A percentile compares a stretch with the other conserved stretches of the same genome.
Conservation (phyloP, 2,329 filamentous ascomycete genomes). For the Trichoderma endophyticum region DNA sequence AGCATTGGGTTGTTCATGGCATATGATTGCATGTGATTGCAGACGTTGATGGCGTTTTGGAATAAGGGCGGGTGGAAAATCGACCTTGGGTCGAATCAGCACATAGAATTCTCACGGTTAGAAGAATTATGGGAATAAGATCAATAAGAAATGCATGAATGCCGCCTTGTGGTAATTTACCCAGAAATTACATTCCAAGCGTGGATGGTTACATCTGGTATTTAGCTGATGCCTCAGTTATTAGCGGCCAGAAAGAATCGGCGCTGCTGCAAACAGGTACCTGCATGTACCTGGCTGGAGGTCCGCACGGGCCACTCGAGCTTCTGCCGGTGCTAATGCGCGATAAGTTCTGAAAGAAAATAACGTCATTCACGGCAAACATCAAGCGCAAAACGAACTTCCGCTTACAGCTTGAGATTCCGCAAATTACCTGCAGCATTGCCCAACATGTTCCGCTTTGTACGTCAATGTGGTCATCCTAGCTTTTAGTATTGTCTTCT, state of each 20-base stretch:
- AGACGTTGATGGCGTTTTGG: slow-evolving; percentile 7
- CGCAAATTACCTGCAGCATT: background rate
- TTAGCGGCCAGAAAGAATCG: background rate
- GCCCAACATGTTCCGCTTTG: slow-evolving; percentile 27
- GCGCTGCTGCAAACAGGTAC: background rate
- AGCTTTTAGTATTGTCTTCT: background rate
- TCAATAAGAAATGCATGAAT: background rate
- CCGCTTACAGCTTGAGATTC: background rate
- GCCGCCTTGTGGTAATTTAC: background rate
- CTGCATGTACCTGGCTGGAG: background rate
- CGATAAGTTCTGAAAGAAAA: slow-evolving; percentile 5
- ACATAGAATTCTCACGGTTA: background rate
- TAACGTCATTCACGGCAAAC: slow-evolving; percentile 19
- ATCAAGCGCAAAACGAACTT: background rate
- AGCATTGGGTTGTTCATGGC: background rate
- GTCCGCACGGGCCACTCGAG: slow-evolving; percentile 8
- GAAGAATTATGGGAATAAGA: background rate
- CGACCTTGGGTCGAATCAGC: background rate
- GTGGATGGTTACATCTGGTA: background rate
- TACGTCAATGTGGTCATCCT: slow-evolving; percentile 9
- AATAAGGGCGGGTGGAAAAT: background rate
- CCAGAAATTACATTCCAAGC: background rate
- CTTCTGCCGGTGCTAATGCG: background rate
- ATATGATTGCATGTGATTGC: background rate
- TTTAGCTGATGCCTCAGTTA: background rate